Evolutionary conservation across 2,329 filamentous ascomycete species (phyloP), one percentile per base, ranked within the genome.

Genomic region (Fusarium sp.): DNA sequence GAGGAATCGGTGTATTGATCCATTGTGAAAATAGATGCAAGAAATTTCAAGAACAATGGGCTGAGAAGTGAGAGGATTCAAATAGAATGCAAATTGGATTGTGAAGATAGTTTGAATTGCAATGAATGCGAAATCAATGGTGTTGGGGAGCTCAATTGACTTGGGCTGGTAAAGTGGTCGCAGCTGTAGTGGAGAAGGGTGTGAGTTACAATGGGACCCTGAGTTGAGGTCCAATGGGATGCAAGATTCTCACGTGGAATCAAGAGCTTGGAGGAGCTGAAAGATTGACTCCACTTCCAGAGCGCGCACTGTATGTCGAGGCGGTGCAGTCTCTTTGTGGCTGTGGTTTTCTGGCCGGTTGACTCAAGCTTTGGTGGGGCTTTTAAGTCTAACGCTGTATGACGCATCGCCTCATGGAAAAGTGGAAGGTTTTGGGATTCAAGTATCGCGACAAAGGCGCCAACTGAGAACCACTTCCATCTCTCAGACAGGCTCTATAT

Each of bases 291-390:
- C 20, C 34, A 33, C 26, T 26, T 18, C 16, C 15, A 30, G 40
- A 28, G 4, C 16, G 6, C 26, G 15, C 23, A 52, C 53, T 46
- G 60, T 47, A 30, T 30, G 4, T 28, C 26, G 38, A 37, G 50
- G 62, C 42, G 40, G 45, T 42, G 44, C 45, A 18, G 20, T 46
- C 7, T 4, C 12, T 20, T 18, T 67, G 51, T 57, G 65, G 52
- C 57, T 38, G 50, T 42, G 42, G 38, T 33, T 34, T 38, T 49
- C 46, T 16, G 30, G 54, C 69, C 69, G 69, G 52, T 69, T 72
- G 69, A 71, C 54, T 71, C 69, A 71, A 62, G 40, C 47, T 49
- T 49, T 42, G 50, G 60, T 63, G 59, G 59, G 59, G 51, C 31
- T 13, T 13, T 30, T 13, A 20, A 38, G n/a, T 26, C 36, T n/a